Evolutionary conservation across 306 rosid species (phyloP).

Genomic region (Luffa aegyptiaca): DNA sequence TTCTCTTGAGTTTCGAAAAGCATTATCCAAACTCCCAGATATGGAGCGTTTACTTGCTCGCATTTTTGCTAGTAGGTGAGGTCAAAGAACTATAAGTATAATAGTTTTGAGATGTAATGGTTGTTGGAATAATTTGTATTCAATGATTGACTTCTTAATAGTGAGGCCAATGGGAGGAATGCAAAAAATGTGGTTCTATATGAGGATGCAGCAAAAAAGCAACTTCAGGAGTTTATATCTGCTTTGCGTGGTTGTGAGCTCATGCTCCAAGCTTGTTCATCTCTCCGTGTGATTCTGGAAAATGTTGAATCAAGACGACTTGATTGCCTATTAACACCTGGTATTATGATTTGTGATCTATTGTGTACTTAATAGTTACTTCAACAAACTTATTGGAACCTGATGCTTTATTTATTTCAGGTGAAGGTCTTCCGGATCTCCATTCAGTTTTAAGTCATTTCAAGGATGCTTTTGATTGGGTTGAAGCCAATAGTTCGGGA

Average conservation of each 20-base stretch:
- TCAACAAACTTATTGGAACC: constrained; percentile 11
- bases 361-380: not conserved
- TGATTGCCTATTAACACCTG: constrained; percentile 61
- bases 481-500: constrained; percentile 79
- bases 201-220: constrained; percentile 85
- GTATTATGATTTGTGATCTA: constrained; percentile 27
- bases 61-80: constrained; percentile 60
- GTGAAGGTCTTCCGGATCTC: constrained; percentile 66
- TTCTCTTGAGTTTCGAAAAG: constrained; percentile 61
- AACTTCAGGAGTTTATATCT: constrained; percentile 69
- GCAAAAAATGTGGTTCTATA: constrained; percentile 73
- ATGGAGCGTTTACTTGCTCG: constrained; percentile 87
- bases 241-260: constrained; percentile 79
- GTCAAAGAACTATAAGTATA: constrained; percentile 7
- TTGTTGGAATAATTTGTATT: constrained; percentile 18
- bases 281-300: constrained; percentile 47
- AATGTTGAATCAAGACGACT: constrained; percentile 53
- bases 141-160: constrained; percentile 25
- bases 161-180: constrained; percentile 83
- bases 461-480: constrained; percentile 95
- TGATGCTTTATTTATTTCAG: constrained; percentile 25
- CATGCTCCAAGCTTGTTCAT: constrained; percentile 63
- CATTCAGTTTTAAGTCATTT: constrained; percentile 48
- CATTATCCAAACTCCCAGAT: constrained; percentile 58
- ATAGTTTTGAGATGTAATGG: constrained; percentile 9